phyloP scores from a whole-genome alignment of 257 asterid genomes.

The Gardenia jasminoides region DNA sequence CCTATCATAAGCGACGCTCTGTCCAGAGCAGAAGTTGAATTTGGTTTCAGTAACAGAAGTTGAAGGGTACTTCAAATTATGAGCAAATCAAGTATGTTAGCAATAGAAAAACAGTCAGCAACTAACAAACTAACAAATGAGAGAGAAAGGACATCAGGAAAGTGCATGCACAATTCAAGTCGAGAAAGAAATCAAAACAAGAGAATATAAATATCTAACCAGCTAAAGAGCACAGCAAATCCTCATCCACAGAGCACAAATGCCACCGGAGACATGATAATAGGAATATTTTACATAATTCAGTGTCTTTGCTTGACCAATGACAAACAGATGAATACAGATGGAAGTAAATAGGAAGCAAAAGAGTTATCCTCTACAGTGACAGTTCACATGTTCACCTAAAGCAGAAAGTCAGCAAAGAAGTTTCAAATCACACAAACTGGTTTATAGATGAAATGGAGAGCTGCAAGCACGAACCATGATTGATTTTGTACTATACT shows the following conservation, averaged over 20 bases:
- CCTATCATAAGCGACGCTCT: slow-evolving; percentile 91
- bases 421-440: background rate
- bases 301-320: background rate
- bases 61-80: background rate
- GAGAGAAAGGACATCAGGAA: background rate
- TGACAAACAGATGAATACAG: background rate
- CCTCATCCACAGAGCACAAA: background rate
- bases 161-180: background rate
- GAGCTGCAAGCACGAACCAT: background rate
- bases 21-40: slow-evolving; percentile 27
- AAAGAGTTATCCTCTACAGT: background rate
- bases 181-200: background rate
- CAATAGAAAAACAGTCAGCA: background rate
- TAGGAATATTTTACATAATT: background rate
- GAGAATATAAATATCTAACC: background rate
- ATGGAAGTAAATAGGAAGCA: background rate
- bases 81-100: background rate
- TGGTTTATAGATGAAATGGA: background rate
- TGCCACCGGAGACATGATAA: background rate
- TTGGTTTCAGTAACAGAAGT: background rate
- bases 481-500: background rate
- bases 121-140: background rate
- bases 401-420: background rate
- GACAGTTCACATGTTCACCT: background rate
- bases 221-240: background rate